Conservation (phyloP, 768 basidiomycete genomes). For the Termitomyces sp. region DNA sequence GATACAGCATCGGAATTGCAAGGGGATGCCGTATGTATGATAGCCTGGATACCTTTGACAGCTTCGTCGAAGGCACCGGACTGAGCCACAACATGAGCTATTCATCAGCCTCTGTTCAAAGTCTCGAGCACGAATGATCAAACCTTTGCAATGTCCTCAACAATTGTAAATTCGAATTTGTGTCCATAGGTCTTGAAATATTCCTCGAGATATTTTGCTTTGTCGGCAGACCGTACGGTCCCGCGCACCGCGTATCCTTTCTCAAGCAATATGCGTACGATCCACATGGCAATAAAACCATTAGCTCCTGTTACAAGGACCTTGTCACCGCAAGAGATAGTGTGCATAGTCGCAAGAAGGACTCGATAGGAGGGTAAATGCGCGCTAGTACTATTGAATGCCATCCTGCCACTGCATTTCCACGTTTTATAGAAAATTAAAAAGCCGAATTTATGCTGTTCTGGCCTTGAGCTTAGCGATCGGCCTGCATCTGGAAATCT, state of each 20-base stretch:
- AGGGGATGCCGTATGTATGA: slow-evolving; percentile 63
- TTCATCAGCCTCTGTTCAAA: neutral
- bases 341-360: slow-evolving; percentile 16
- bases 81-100: slow-evolving; percentile 21
- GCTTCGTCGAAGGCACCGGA: slow-evolving; percentile 67
- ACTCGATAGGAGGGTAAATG: neutral
- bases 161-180: slow-evolving; percentile 24
- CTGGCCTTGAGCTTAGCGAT: neutral
- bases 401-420: neutral
- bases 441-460: neutral
- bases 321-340: slow-evolving; percentile 18
- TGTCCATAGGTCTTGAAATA: slow-evolving; percentile 21
- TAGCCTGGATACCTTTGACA: slow-evolving; percentile 62
- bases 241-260: slow-evolving; percentile 28
- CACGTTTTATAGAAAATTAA: neutral
- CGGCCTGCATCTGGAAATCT: no score
- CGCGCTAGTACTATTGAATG: neutral
- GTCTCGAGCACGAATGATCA: neutral
- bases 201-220: slow-evolving; percentile 21
- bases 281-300: slow-evolving; percentile 28
- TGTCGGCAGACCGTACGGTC: slow-evolving; percentile 22
- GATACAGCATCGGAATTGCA: slow-evolving; percentile 42
- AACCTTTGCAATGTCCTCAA: slow-evolving; percentile 24
- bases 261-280: slow-evolving; percentile 25
- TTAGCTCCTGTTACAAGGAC: slow-evolving; percentile 30